phyloP scores from a whole-genome alignment of 176 grass and related monocot genomes.

The Zoysia pacifica region DNA sequence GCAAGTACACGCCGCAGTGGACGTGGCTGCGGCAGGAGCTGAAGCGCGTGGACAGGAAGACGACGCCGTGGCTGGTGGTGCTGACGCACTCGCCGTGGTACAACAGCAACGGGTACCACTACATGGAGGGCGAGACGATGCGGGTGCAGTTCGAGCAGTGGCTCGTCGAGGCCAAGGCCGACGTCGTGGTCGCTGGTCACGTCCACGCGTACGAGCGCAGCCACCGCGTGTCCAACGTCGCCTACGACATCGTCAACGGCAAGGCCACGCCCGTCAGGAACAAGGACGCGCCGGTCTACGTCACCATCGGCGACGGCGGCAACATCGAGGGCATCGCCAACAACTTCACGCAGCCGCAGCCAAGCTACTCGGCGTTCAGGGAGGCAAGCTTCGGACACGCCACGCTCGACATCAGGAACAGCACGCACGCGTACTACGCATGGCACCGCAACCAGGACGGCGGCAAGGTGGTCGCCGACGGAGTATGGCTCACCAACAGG shows the following conservation, averaged over 20 bases:
- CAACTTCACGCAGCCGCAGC: constrained; percentile 56
- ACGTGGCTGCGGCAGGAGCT: constrained; percentile 58
- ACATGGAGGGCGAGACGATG: too few species aligned
- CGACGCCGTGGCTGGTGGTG: constrained; percentile 64
- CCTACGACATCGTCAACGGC: constrained; percentile 64
- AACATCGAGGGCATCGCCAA: too few species aligned
- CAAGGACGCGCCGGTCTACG: too few species aligned
- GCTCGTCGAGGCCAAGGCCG: constrained; percentile 54
- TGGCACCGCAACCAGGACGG: constrained; percentile 94
- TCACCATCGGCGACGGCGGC: too few species aligned
- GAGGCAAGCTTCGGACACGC: constrained; percentile 97
- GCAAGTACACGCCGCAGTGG: constrained; percentile 23
- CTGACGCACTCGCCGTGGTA: too few species aligned
- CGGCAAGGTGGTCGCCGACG: constrained; percentile 59
- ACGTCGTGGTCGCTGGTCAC: constrained; percentile 47
- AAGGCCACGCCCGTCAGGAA: constrained; percentile 30
- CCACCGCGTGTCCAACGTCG: constrained; percentile 60
- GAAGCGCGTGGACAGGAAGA: constrained; percentile 29
- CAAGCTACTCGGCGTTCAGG: constrained; percentile 89
- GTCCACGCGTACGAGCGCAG: constrained; percentile 26
- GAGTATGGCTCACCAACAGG: constrained; percentile 83
- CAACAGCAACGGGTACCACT: too few species aligned
- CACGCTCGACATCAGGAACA: constrained; percentile 86
- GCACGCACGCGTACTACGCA: constrained; percentile 81
- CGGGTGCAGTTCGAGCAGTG: neutral